Percentiles rank a stretch among this genome's conserved stretches.
Conservation (phyloP, 192 early-diverging fungal genomes). For the Mortierella antarctica region DNA sequence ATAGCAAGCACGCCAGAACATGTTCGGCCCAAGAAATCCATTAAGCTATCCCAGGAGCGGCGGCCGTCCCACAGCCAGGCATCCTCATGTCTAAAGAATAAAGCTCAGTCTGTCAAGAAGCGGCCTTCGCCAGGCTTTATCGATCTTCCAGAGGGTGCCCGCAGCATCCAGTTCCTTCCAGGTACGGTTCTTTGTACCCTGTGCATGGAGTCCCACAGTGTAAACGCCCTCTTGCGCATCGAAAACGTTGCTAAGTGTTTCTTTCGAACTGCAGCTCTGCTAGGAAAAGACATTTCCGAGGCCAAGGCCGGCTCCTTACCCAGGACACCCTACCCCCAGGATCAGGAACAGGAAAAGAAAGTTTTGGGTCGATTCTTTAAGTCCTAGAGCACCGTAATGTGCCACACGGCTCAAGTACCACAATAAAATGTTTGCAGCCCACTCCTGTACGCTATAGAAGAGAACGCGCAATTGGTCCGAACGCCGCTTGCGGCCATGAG, state of each 20-base stretch:
- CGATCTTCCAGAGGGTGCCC: conserved; percentile 1
- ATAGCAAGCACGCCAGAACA: no score
- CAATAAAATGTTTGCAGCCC: no score
- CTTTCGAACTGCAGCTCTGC: no score
- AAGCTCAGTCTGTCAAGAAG: background rate
- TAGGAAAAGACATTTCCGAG: background rate
- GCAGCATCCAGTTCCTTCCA: conserved; percentile 13
- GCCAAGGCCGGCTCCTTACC: conserved; percentile 21
- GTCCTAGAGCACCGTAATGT: no score
- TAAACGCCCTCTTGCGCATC: no score
- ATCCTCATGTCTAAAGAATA: background rate
- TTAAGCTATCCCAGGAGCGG: background rate
- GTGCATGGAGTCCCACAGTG: no score
- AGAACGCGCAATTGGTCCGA: no score
- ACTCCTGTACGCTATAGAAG: no score
- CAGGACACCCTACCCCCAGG: conserved; percentile 33
- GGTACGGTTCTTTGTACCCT: background rate
- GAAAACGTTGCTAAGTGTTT: no score
- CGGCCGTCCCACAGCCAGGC: background rate
- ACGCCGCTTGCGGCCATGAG: no score
- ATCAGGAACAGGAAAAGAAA: conserved; percentile 10
- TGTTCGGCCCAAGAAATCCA: background rate
- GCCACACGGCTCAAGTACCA: no score
- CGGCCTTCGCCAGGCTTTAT: background rate
- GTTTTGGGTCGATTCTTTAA: background rate